Evolutionary conservation across 2,329 filamentous ascomycete genomes (phyloP), one percentile per base, ranked within the genome.

Genomic region (Colletotrichum viniferum): DNA sequence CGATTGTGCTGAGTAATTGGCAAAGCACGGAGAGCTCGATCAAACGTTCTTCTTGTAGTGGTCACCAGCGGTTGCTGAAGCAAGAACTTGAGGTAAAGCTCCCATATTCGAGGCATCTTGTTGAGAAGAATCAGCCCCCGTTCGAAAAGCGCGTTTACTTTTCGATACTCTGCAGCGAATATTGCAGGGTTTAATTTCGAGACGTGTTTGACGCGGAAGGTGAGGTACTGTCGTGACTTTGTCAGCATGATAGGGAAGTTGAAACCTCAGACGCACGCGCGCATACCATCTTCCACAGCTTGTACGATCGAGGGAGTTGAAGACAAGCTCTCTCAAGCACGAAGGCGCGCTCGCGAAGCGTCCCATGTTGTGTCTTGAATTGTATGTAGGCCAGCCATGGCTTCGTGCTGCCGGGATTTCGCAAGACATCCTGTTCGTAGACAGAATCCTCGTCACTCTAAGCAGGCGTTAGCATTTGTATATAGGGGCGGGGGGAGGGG

Each of bases 51-150:
- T 74, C 97, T 92, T 30, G 95, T 97, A 73, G 92, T 89, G 9
- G 96, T 98, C 76, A 99, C 92, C 69, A 97, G 88, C n/a, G 97
- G 97, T 83, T 99, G 97, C 81, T 94, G 92, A 82, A 96, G 92
- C 73, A 99, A 88, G 82, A 99, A 98, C 64, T 91, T 91, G 77
- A 99, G 92, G 83, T 98, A 99, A 92, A 98, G 95, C 83, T 98
- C 96, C 97, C 97, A 99, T 82, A 99, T 97, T 79, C 92, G 92
- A 28, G 97, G 97, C 97, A 99, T 99, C 87, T 99, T 99, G 87
- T 99, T 98, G 77, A 99, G 90, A 55, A 99, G 89, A 74, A 98
- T 95, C 67, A 99, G 87, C 5, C 97, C 96, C 79, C 95, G 92
- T 86, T 99, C 97, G 83, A 98, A 99, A 55, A 98, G 91, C 69